Percentiles rank a stretch among this genome's conserved stretches.
Conservation (phyloP, 768 basidiomycete species). For the Panaeolus cyanescens region DNA sequence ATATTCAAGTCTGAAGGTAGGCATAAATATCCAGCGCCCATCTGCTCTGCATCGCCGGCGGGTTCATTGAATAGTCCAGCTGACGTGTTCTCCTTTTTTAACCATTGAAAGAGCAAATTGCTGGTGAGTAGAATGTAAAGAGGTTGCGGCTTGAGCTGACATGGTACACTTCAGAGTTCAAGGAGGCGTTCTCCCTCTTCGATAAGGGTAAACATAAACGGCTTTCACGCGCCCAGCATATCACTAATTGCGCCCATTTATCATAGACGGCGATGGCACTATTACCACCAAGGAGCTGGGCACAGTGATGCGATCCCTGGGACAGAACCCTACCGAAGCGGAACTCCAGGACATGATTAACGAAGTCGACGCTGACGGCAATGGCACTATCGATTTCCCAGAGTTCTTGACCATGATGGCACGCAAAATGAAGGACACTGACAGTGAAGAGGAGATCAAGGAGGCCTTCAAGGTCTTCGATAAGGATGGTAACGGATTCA, state of each 20-base stretch:
- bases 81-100: constrained; percentile 2
- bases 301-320: constrained; percentile 50
- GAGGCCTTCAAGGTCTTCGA: constrained; percentile 75
- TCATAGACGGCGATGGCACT: constrained; percentile 47
- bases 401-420: constrained; percentile 50
- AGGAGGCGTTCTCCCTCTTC: constrained; percentile 98
- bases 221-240: constrained; percentile 5
- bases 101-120: constrained; percentile 74
- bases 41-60: constrained; percentile 7
- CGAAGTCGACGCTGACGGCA: constrained; percentile 45
- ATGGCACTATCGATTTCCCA: constrained; percentile 48
- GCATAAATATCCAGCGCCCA: constrained; percentile 13
- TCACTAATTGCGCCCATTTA: neutral
- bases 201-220: constrained; percentile 73
- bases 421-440: constrained; percentile 39
- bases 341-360: constrained; percentile 53
- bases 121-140: constrained; percentile 53
- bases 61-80: neutral
- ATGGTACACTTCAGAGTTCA: constrained; percentile 68
- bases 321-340: constrained; percentile 48
- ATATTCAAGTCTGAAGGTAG: constrained; percentile 57
- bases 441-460: constrained; percentile 47
- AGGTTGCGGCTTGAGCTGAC: constrained; percentile 3
- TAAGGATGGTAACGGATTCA: constrained; percentile 93
- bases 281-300: constrained; percentile 52